Evolutionary conservation across 768 basidiomycete species (phyloP), one percentile per base, ranked within the genome.

Genomic region (Mycena maculata): DNA sequence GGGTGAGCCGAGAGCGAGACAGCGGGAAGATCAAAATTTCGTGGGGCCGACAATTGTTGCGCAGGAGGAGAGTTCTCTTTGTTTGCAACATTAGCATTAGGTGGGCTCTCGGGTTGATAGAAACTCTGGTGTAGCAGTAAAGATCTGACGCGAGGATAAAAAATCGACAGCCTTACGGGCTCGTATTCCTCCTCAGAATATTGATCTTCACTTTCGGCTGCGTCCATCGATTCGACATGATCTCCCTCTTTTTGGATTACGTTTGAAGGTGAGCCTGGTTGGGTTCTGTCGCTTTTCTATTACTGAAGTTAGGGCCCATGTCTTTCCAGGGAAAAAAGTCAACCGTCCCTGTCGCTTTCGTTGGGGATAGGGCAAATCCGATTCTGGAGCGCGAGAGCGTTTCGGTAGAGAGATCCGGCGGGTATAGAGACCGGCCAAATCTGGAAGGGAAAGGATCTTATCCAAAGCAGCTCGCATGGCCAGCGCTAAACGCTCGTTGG

Each of bases 381-480:
- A 45, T 13, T 66, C 58, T n/a, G 5, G 16, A 4, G 49, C 20
- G 45, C 66, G 60, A 36, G 55, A 3, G 27, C 66, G 60, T 36
- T 67, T 62, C 31, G 36, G 38, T 27, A 22, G 16, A 7, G 36
- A 13, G 20, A 18, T n/a, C 16, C n/a, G 52, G 1, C 47, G 65
- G 2, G 65, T 36, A 3, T 77, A 73, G 30, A 86, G 75, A 15
- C 82, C 79, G 41, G 84, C 85, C 39, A 85, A 78, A 70, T 86
- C 83, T 11, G 81, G 80, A 69, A 84, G 74, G 6, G 78, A 76
- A 25, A 86, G 73, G 22, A 86, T 81, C n/a, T 79, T 72, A 49
- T 84, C 78, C 63, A 84, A 71, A 11, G 79, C 71, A 30, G 78
- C 76, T 71, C 82, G 74, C 53, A 82, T 64, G 38, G 78, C 77